phyloP scores from a whole-genome alignment of 2,329 filamentous ascomycete species.

The Leptographium procerum region DNA sequence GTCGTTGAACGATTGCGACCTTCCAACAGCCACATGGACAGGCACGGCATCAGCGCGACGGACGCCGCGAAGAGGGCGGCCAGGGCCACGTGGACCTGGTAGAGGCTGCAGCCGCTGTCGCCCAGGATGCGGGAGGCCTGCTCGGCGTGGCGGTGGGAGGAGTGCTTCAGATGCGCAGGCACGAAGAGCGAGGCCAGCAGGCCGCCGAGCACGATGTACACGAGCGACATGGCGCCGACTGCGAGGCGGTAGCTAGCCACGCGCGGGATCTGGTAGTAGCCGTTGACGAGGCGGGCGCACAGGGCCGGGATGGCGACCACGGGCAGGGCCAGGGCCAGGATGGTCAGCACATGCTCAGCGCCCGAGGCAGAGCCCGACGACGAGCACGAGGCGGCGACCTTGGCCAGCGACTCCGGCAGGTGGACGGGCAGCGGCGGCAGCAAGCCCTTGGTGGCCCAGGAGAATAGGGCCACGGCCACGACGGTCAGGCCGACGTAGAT shows the following conservation, averaged over 20 bases:
- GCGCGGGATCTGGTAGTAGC: slow-evolving; percentile 19
- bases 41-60: slow-evolving; percentile 4
- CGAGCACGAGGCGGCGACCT: neutral
- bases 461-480: slow-evolving; percentile 21
- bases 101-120: neutral
- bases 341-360: neutral
- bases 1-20: neutral
- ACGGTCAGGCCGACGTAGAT: slow-evolving; percentile 14
- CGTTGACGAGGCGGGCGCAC: slow-evolving; percentile 16
- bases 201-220: slow-evolving; percentile 11
- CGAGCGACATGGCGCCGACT: slow-evolving; percentile 17
- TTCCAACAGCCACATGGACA: slow-evolving; percentile 9
- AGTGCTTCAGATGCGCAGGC: neutral
- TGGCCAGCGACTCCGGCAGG: neutral
- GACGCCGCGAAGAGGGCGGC: neutral
- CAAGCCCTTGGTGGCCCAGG: slow-evolving; percentile 6
- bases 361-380: neutral
- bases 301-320: slow-evolving; percentile 4
- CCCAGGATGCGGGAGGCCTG: neutral
- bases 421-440: slow-evolving; percentile 3
- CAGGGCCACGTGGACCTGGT: neutral
- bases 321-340: neutral
- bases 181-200: neutral
- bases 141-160: neutral
- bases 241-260: slow-evolving; percentile 18